phyloP scores from a whole-genome alignment of 805 yeast species.

The Yarrowia sp. region DNA sequence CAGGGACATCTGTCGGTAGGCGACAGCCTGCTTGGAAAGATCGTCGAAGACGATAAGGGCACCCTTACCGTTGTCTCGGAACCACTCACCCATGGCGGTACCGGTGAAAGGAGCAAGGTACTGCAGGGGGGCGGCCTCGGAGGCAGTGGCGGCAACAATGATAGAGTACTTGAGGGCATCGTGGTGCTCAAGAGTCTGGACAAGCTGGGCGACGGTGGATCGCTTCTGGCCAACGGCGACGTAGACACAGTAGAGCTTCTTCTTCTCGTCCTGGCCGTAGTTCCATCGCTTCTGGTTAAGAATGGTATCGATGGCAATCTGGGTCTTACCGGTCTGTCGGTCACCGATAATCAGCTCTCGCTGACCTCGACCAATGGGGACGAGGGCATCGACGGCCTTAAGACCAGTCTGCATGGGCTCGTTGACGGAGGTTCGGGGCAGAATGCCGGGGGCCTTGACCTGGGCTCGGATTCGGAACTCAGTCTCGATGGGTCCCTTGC shows the following conservation, averaged over 20 bases:
- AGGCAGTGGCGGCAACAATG: conserved; percentile 99
- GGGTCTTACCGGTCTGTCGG: conserved; percentile 99
- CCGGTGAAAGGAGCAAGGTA: conserved; percentile 99
- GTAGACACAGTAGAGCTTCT: conserved; percentile 99
- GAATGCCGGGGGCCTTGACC: conserved; percentile 99
- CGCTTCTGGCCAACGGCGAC: conserved; percentile 99
- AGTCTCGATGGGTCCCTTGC: conserved; percentile 96
- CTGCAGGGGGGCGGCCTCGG: conserved; percentile 99
- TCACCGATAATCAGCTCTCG: conserved; percentile 99
- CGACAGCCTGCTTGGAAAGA: conserved; percentile 99
- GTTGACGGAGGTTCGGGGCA: conserved; percentile 97
- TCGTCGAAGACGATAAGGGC: conserved; percentile 97
- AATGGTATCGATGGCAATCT: conserved; percentile 97
- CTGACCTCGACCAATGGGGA: conserved; percentile 99
- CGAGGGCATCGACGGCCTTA: conserved; percentile 97
- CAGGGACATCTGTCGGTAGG: conserved; percentile 98
- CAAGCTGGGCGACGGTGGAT: conserved; percentile 99
- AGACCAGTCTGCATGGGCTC: conserved; percentile 99
- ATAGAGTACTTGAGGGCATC: conserved; percentile 97
- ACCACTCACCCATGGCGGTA: conserved; percentile 99
- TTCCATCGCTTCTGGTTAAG: conserved; percentile 99
- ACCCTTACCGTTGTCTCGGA: conserved; percentile 99
- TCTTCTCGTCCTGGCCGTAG: conserved; percentile 88
- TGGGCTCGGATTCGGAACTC: conserved; percentile 89
- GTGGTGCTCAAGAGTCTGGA: conserved; percentile 96